Base-by-base conservation (phyloP, 2,329 filamentous ascomycete species). In the Erysiphe pulchra region DNA sequence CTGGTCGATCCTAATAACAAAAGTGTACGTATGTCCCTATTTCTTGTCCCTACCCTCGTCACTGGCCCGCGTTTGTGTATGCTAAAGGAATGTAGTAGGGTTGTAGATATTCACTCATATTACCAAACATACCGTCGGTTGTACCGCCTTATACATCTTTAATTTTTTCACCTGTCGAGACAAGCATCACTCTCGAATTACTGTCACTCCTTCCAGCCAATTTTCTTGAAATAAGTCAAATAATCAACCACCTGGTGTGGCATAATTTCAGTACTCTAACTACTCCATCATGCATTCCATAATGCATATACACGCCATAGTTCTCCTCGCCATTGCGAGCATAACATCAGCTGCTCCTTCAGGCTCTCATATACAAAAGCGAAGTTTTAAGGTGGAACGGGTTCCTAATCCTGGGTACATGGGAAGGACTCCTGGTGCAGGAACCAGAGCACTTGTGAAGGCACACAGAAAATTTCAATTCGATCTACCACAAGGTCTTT, bases 391-490 rank as follows among this genome's bases (percentile, higher is more conserved):
- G 40, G 54, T 59, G 37, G 52, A 54, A 40, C 54, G 56, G 46
- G 50, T 56, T 12, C 45, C 50, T 14, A 60, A 60, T 44, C 62
- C 62, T n/a, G 63, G 64, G 47, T 73, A 74, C 56, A 63, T 48
- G 41, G 48, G 53, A 16, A 47, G 55, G 37, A 43, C 52, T 4
- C 46, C 51, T 11, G 56, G 55, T 39, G 55, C 55, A 24, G 56
- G 55, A 36, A 57, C 55, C 0, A 59, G 55, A 46, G 75, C 77
- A 44, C 65, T 86, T 52, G 61, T 69, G 44, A 80, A 73, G 60
- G 72, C 77, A 14, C 77, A 79, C 58, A 62, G 66, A 53, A 86
- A 86, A 59, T 84, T 70, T 59, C 68, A 70, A 50, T 68, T 77
- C 60, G 60, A 62, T 34, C 60, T 70, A 41, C 61, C 66, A 2